Evolutionary conservation across 2,329 filamentous ascomycete species (phyloP), one percentile per base, ranked within the genome.

Genomic region (Penicillium sp.): DNA sequence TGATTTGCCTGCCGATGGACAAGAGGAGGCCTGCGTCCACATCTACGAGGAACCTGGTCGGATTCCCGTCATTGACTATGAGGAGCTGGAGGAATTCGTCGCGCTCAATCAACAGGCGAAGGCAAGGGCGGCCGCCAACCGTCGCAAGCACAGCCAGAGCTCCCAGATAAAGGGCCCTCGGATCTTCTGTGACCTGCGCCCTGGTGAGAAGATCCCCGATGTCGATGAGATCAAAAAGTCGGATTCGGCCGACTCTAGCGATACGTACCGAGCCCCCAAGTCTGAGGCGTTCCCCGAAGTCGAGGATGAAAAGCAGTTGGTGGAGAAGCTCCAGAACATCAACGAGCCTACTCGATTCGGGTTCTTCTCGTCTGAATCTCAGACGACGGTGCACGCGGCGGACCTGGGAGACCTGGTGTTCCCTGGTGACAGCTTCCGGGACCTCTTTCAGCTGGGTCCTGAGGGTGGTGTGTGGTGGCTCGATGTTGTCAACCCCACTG

Each of bases 381-480:
- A 97, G 71, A 93, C 91, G 50, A 96, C 93, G 1, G 91, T 98
- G 59, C 93, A 97, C 71, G 91, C 93, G 16, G 85, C 90, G 1
- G 91, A 96, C 66, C 84, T 99, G 61, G 91, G 91, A 21, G 93
- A 93, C 66, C 83, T 97, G 9, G 84, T 97, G 4, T 86, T 96
- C 56, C 92, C 93, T 2, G 93, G 92, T 9, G 95, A 97, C 73
- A 90, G 89, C 56, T 90, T 98, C 67, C 88, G 91, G 31, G 91
- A 92, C 55, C 85, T 99, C 11, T 99, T 99, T 71, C 86, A 87
- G 65, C 81, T 87, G 35, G 84, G 84, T 33, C 81, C 82, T 2
- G 82, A 86, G 33, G 83, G 92, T 66, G 93, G 93, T 68, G 93
- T 96, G n/a, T 99, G 93, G 93, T 99, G 95, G 95, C 82, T 99